A percentile compares a stretch with the other conserved stretches of the same genome.
phyloP scores from a whole-genome alignment of 495 filamentous ascomycete species.

The Hamigera avellanea region DNA sequence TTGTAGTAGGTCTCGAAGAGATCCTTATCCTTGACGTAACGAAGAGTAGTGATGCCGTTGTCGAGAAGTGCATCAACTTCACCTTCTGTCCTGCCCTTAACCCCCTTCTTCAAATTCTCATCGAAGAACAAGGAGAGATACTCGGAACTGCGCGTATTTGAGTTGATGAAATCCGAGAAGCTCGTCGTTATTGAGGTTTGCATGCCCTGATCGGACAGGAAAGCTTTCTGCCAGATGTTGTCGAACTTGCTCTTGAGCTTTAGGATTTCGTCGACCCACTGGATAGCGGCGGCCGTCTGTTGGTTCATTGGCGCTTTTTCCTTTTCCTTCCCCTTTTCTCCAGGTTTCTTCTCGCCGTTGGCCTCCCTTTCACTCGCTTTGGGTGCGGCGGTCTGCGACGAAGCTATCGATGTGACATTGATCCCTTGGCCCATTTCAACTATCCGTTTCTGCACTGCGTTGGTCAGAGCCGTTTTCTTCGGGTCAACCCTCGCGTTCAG shows the following conservation, averaged over 20 bases:
- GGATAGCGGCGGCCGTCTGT: slow-evolving; percentile 72
- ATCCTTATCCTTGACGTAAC: slow-evolving; percentile 85
- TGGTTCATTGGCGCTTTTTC: slow-evolving; percentile 41
- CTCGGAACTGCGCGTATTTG: slow-evolving; percentile 71
- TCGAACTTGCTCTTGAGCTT: slow-evolving; percentile 85
- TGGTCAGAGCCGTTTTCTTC: slow-evolving; percentile 58
- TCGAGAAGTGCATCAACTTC: slow-evolving; percentile 84
- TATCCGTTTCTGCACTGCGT: slow-evolving; percentile 59
- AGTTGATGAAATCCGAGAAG: slow-evolving; percentile 85
- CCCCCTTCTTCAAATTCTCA: slow-evolving; percentile 86
- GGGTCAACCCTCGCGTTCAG: slow-evolving; percentile 69
- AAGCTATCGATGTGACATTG: slow-evolving; percentile 49
- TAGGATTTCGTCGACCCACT: slow-evolving; percentile 91
- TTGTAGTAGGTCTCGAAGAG: slow-evolving; percentile 98
- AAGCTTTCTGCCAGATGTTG: slow-evolving; percentile 54
- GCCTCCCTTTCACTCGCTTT: slow-evolving; percentile 19
- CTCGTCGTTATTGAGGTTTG: slow-evolving; percentile 73
- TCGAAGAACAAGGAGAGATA: slow-evolving; percentile 96
- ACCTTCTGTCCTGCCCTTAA: slow-evolving; percentile 81
- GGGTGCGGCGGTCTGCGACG: slow-evolving; percentile 10
- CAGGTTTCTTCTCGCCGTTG: slow-evolving; percentile 25
- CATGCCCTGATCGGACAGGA: slow-evolving; percentile 62
- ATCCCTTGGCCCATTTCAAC: slow-evolving; percentile 71
- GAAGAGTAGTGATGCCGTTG: slow-evolving; percentile 76
- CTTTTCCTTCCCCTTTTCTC: slow-evolving; percentile 34